Base-by-base conservation (phyloP, 495 filamentous ascomycete genomes). In the Haplographium delicatum region DNA sequence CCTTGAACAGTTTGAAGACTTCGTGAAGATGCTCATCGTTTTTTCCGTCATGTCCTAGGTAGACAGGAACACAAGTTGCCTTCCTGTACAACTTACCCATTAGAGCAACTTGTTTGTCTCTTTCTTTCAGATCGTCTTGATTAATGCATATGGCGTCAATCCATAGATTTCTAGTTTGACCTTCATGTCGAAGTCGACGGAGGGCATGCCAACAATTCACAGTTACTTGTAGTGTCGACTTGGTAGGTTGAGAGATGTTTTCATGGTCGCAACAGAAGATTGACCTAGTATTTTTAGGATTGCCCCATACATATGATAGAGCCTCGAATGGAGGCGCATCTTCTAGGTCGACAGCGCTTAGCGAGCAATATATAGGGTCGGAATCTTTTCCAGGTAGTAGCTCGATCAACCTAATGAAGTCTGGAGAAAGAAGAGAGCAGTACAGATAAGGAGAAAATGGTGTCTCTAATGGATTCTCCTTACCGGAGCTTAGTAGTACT, bases 281-380 rank as follows among this genome's bases (percentile, higher is more conserved):
- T 16, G 22, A 4, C 18, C 13, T n/a, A 18, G 5, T 45, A 10
- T 41, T 47, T 57, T 18, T 22, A 4, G 24, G n/a, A 15, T 26
- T 19, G 16, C 55, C 55, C 55, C 51, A 58, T 15, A 54, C 45
- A 37, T 58, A 58, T 11, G 51, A 58, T 6, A 58, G 44, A 31
- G 52, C 55, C 38, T 58, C 55, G 28, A 46, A 55, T 1, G 27
- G 38, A 18, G n/a, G 47, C 4, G 51, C 28, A 25, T 43, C 39
- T 43, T 56, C 51, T 7, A 58, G 26, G 18, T 45, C 44, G 41
- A 56, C 37, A 23, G 46, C 44, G 9, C 15, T 22, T 16, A 55
- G 23, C 15, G 39, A 48, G 40, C 53, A 56, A 35, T 34, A 27
- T 16, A 51, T 38, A 24, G 22, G 33, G 18, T 56, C 34, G 4